These are phyloP conservation scores for Solanum paucissectum DNA, from an alignment of 257 asterid genomes.

Conservation along the genomic window DNA sequence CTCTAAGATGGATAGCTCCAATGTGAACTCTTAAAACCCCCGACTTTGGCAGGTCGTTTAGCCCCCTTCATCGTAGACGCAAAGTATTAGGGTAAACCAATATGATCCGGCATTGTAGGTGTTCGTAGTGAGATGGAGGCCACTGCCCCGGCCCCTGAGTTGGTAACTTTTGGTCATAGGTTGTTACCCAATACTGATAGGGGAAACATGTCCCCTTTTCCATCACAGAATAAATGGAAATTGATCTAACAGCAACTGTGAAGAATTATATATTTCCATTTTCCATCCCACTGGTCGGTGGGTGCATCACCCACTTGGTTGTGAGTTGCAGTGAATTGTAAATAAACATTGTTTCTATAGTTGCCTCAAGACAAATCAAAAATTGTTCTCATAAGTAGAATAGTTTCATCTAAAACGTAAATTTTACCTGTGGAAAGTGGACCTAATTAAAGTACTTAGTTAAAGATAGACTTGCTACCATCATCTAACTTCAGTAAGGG, in stretches of 20 bases:
- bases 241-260: background rate
- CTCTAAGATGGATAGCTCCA: background rate
- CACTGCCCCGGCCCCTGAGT: background rate
- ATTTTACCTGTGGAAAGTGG: background rate
- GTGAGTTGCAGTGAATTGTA: background rate
- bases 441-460: background rate
- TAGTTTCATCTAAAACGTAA: background rate
- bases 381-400: background rate
- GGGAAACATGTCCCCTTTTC: background rate
- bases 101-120: background rate
- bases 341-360: background rate
- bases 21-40: background rate
- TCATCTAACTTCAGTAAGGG: background rate
- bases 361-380: background rate
- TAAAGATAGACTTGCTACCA: background rate
- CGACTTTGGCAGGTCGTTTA: background rate
- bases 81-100: background rate
- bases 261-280: background rate
- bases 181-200: background rate
- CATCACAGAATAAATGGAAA: background rate
- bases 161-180: background rate
- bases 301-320: background rate
- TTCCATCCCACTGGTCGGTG: background rate
- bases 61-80: background rate
- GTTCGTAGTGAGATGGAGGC: background rate